Percentiles rank a stretch among this genome's conserved stretches.
These are phyloP conservation scores for Blastocystis sp. DNA, from an alignment of 352 stramenopile species.

Conservation along the genomic window DNA sequence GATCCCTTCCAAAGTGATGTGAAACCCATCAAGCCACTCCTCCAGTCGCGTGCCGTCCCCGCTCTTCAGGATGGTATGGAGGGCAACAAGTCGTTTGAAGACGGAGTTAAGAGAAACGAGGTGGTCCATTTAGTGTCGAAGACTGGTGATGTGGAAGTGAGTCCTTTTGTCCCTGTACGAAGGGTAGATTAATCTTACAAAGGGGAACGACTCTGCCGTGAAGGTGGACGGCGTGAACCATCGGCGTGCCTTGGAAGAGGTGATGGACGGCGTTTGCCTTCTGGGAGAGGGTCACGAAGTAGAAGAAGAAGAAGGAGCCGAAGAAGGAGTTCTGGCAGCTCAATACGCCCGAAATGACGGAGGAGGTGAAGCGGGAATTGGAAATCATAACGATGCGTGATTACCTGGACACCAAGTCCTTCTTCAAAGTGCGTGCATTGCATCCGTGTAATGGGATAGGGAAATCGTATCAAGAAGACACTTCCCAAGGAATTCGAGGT, in stretches of 20 bases:
- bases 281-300: not conserved
- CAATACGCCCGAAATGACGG: slow-evolving; percentile 59
- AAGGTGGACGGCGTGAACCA: not conserved
- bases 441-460: slow-evolving; percentile 13
- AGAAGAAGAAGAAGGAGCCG: not conserved
- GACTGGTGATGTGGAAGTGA: slow-evolving; percentile 19
- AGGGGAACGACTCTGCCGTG: not conserved
- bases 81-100: not conserved
- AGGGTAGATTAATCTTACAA: slow-evolving; percentile 18
- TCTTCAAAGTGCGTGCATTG: slow-evolving; percentile 53
- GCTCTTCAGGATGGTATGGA: not conserved
- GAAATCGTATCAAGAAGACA: slow-evolving; percentile 13
- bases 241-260: not conserved
- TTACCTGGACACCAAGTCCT: slow-evolving; percentile 60
- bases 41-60: not conserved
- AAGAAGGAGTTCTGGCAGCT: slow-evolving; percentile 44
- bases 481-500: slow-evolving; percentile 53
- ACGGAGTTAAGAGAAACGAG: not conserved
- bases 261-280: not conserved
- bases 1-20: not conserved
- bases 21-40: not conserved
- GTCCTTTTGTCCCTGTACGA: not conserved
- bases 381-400: slow-evolving; percentile 67
- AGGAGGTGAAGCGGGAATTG: slow-evolving; percentile 64
- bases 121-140: slow-evolving; percentile 22